A percentile compares a stretch with the other conserved stretches of the same genome.
Evolutionary conservation across 345 rosid genomes (phyloP).

Genomic region (Corchorus olitorius): DNA sequence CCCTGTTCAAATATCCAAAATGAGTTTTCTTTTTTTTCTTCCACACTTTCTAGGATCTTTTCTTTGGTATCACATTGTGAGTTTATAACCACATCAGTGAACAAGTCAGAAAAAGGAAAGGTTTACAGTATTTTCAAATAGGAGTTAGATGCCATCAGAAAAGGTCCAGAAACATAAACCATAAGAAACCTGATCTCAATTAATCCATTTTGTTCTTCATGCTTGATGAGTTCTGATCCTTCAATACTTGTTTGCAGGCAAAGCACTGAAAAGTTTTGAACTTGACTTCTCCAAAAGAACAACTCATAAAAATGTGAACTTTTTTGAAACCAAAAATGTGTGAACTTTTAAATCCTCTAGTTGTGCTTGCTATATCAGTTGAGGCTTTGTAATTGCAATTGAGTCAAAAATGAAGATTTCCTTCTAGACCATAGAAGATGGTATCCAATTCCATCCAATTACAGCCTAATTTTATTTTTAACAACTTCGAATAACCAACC

Average conservation of each 20-base stretch:
- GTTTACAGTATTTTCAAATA: neutral
- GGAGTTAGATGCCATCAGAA: neutral
- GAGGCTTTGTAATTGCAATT: neutral
- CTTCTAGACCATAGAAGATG: neutral
- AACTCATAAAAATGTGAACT: neutral
- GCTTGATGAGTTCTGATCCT: neutral
- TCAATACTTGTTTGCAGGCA: neutral
- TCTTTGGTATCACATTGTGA: neutral
- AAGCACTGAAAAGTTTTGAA: neutral
- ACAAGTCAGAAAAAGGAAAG: neutral
- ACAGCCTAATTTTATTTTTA: neutral
- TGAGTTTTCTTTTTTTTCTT: neutral
- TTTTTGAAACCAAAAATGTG: too few relatives aligned
- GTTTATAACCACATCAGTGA: neutral
- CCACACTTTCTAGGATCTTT: neutral
- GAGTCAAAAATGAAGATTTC: neutral
- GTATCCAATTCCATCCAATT: neutral
- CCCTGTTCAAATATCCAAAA: slow-evolving; percentile 51
- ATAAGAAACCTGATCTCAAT: neutral
- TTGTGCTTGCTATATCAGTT: neutral
- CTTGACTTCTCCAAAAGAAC: neutral
- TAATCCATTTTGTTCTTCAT: neutral
- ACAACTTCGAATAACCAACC: neutral
- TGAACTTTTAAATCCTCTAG: neutral
- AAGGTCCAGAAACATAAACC: neutral